These are phyloP conservation scores for Mucor lusitanicus DNA, from an alignment of 371 early-diverging fungal genomes.

Conservation along the genomic window DNA sequence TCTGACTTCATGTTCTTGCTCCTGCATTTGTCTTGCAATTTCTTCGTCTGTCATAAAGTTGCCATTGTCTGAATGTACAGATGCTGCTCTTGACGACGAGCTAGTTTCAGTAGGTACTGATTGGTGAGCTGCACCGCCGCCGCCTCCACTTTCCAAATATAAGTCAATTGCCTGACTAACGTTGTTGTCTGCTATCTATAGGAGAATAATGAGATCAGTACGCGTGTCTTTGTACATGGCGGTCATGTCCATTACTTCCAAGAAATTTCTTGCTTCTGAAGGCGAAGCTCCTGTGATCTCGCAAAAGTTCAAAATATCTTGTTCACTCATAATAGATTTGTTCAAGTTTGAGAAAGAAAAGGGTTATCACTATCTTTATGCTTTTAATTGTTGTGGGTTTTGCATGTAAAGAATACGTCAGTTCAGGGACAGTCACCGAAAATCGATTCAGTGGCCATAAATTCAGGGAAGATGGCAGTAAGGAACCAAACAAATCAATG, in stretches of 20 bases:
- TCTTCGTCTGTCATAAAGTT: slow-evolving; percentile 49
- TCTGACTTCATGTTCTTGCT: slow-evolving; percentile 54
- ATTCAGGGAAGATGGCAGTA: too few species aligned
- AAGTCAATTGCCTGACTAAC: slow-evolving; percentile 44
- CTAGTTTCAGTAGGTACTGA: not conserved
- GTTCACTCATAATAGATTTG: slow-evolving; percentile 27
- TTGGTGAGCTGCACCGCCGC: not conserved
- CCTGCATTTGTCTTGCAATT: slow-evolving; percentile 56
- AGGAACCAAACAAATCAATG: too few species aligned
- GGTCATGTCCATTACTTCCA: slow-evolving; percentile 29
- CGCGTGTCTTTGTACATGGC: too few species aligned
- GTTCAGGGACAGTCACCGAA: slow-evolving; percentile 2
- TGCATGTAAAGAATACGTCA: not conserved
- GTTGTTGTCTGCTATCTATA: slow-evolving; percentile 47
- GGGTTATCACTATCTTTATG: not conserved
- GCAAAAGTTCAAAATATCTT: slow-evolving; percentile 39
- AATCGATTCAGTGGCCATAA: too few species aligned
- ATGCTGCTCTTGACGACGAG: slow-evolving; percentile 5
- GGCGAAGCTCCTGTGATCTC: slow-evolving; percentile 42
- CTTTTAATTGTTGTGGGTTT: not conserved
- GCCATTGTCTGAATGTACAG: slow-evolving; percentile 5
- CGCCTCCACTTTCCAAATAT: slow-evolving; percentile 42
- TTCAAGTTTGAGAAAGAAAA: not conserved
- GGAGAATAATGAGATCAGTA: not conserved
- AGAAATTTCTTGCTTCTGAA: slow-evolving; percentile 39